A percentile compares a stretch with the other conserved stretches of the same genome.
These are phyloP conservation scores for Cryptosporidium sp. DNA, from an alignment of 169 alveolate genomes.

Conservation along the genomic window DNA sequence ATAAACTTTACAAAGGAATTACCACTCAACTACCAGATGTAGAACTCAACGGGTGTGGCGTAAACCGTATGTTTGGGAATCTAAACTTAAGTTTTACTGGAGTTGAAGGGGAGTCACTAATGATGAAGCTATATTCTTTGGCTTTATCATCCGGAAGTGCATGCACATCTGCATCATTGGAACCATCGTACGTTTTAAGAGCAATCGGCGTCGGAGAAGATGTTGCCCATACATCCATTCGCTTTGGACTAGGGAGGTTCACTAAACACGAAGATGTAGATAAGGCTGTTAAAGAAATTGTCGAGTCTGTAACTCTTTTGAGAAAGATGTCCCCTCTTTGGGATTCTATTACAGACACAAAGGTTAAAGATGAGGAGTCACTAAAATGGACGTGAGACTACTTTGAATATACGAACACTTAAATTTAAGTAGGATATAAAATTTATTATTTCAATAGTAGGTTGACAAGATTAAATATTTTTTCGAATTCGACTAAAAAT, in stretches of 20 bases:
- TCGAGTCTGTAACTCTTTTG: constrained; percentile 85
- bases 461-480: not conserved
- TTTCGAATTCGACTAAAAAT: not conserved
- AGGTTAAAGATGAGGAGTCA: constrained; percentile 75
- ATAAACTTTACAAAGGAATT: constrained; percentile 78
- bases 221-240: constrained; percentile 95
- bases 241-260: constrained; percentile 97
- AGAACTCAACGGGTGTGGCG: constrained; percentile 78
- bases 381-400: constrained; percentile 32
- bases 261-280: constrained; percentile 95
- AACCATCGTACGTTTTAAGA: constrained; percentile 93
- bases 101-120: constrained; percentile 94
- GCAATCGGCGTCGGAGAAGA: constrained; percentile 97
- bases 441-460: not conserved
- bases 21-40: constrained; percentile 74
- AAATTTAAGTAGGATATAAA: not conserved
- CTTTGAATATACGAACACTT: not conserved
- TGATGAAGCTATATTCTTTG: constrained; percentile 87
- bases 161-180: constrained; percentile 83
- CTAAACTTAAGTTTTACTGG: constrained; percentile 94
- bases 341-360: constrained; percentile 90
- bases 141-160: constrained; percentile 92
- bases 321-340: constrained; percentile 93
- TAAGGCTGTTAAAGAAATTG: constrained; percentile 84
- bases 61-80: constrained; percentile 90